These are phyloP conservation scores for Heterobasidion occidentale DNA, from an alignment of 1,284 basidiomycete genomes.

Conservation along the genomic window DNA sequence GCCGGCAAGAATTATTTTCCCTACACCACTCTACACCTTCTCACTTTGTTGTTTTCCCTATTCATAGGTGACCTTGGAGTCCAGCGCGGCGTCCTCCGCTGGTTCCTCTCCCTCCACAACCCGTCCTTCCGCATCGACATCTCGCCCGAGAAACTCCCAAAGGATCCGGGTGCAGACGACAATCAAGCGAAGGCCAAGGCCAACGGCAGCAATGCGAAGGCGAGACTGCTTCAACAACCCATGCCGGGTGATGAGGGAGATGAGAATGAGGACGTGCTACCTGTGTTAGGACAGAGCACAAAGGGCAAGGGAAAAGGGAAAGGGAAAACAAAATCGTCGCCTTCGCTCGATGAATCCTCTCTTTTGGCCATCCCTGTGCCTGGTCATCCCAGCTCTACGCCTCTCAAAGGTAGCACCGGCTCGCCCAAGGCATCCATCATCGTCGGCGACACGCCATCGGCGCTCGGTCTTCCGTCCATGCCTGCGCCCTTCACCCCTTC, in stretches of 20 bases:
- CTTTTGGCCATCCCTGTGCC: not conserved
- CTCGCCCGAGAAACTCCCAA: slow-evolving; percentile 46
- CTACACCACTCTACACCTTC: not conserved
- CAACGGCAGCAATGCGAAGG: slow-evolving; percentile 10
- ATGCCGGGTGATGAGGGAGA: not conserved
- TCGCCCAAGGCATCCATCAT: too few relatives aligned
- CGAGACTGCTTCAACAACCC: slow-evolving; percentile 4
- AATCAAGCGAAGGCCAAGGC: slow-evolving; percentile 12
- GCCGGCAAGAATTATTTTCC: slow-evolving; percentile 38
- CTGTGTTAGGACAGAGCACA: not conserved
- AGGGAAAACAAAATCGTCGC: not conserved
- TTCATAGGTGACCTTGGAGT: slow-evolving; percentile 75
- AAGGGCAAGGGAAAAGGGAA: not conserved
- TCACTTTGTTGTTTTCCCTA: not conserved
- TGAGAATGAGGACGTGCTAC: not conserved
- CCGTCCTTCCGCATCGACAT: slow-evolving; percentile 38
- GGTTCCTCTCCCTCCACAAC: slow-evolving; percentile 65
- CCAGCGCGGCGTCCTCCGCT: slow-evolving; percentile 70
- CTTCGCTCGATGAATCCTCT: not conserved
- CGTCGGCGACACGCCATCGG: not conserved
- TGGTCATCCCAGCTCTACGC: too few relatives aligned
- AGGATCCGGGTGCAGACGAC: slow-evolving; percentile 19
- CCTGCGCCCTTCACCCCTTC: slow-evolving; percentile 65
- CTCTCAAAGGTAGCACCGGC: too few relatives aligned
- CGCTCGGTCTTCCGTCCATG: slow-evolving; percentile 20